phyloP scores from a whole-genome alignment of 2,329 filamentous ascomycete genomes.

The Exophiala mesophila region DNA sequence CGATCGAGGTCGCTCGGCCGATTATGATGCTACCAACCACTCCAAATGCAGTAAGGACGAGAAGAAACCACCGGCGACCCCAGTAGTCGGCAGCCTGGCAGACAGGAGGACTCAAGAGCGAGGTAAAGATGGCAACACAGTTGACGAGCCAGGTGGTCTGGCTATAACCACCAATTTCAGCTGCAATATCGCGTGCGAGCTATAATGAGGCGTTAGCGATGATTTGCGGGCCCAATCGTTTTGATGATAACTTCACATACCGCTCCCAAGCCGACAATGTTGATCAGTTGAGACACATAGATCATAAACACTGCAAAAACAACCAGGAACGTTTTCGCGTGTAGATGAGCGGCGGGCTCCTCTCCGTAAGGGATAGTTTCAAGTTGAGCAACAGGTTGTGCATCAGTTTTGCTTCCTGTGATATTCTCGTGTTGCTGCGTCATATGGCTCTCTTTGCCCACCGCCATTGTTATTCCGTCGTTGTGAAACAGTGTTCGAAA shows the following conservation, averaged over 20 bases:
- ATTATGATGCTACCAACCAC: slow-evolving; percentile 9
- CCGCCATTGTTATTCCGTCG: too few relatives aligned
- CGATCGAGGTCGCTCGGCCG: slow-evolving; percentile 7
- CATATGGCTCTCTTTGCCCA: too few relatives aligned
- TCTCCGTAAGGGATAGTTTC: too few relatives aligned
- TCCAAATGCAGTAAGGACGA: slow-evolving; percentile 3
- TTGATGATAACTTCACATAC: too few relatives aligned
- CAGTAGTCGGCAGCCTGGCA: slow-evolving; percentile 14
- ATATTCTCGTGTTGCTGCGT: too few relatives aligned
- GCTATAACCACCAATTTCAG: slow-evolving; percentile 6
- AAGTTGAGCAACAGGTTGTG: too few relatives aligned
- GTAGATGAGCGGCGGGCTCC: neutral
- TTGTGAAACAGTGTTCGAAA: too few relatives aligned
- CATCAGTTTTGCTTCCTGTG: too few relatives aligned
- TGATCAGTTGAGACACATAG: slow-evolving; percentile 1
- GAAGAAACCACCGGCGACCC: slow-evolving; percentile 11
- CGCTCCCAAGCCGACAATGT: slow-evolving; percentile 1
- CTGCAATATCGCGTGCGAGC: slow-evolving; percentile 3
- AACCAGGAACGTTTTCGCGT: slow-evolving; percentile 1
- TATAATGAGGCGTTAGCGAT: too few relatives aligned
- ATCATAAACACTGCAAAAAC: neutral
- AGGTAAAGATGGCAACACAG: slow-evolving; percentile 9
- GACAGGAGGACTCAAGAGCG: slow-evolving; percentile 11
- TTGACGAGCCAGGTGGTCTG: slow-evolving; percentile 11
- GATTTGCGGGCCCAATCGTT: too few relatives aligned